Percentiles rank a stretch among this genome's conserved stretches.
phyloP scores from a whole-genome alignment of 148 eudicot species.

The Hydrangea macrophylla region DNA sequence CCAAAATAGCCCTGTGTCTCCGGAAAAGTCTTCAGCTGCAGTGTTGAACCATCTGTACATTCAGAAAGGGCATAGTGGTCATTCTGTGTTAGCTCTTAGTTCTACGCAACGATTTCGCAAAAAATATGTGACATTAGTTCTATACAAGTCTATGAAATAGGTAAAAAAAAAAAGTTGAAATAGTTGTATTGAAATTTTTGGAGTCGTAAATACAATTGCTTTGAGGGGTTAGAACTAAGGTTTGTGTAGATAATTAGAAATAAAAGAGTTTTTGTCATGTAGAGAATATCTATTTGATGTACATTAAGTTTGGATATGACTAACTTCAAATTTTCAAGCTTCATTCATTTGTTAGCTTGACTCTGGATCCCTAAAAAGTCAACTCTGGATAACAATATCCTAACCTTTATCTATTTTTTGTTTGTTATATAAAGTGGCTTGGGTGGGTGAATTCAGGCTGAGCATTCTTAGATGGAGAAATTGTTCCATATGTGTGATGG shows the following conservation, averaged over 20 bases:
- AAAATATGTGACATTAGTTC: conserved; percentile 47
- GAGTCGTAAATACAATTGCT: neutral
- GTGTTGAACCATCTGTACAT: conserved; percentile 63
- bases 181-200: neutral
- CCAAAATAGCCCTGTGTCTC: conserved; percentile 18
- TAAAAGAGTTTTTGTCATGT: neutral
- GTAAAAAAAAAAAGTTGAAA: neutral
- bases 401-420: neutral
- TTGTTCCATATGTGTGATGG: too few relatives aligned
- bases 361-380: too few relatives aligned
- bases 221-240: neutral
- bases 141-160: conserved; percentile 39
- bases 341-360: too few relatives aligned
- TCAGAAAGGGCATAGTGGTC: conserved; percentile 45
- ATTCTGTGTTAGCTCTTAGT: conserved; percentile 52
- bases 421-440: neutral
- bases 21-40: conserved; percentile 44
- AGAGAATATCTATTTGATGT: neutral
- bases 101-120: conserved; percentile 52
- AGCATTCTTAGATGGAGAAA: neutral
- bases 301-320: neutral
- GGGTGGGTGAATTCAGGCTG: neutral
- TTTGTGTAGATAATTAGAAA: neutral
- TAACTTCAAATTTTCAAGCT: too few relatives aligned
- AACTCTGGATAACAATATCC: too few relatives aligned